phyloP scores from a whole-genome alignment of 371 early-diverging fungal species.

The Mucor sp. region DNA sequence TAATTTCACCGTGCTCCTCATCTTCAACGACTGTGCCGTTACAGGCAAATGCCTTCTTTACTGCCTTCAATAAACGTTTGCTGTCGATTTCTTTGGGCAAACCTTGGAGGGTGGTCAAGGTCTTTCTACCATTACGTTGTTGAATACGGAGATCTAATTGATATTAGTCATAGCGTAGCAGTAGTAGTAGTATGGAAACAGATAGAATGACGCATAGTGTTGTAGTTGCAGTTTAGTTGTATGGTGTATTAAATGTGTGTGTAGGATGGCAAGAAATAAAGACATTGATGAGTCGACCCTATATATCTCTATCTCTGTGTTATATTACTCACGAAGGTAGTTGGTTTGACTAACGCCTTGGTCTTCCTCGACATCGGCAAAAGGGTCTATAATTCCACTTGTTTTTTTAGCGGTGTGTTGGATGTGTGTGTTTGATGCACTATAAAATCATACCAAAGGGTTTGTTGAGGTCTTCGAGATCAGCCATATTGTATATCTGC shows the following conservation, averaged over 20 bases:
- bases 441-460: constrained; percentile 35
- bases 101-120: constrained; percentile 93
- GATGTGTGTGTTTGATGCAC: not conserved
- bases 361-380: constrained; percentile 77
- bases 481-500: constrained; percentile 31
- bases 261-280: not conserved
- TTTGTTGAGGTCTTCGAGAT: constrained; percentile 42
- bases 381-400: constrained; percentile 59
- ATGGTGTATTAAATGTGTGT: not conserved
- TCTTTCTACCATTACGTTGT: constrained; percentile 97
- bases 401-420: constrained; percentile 1
- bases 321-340: constrained; percentile 73
- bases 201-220: not conserved
- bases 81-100: constrained; percentile 83
- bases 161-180: constrained; percentile 17
- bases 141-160: constrained; percentile 90
- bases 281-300: constrained; percentile 13
- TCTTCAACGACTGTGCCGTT: constrained; percentile 94
- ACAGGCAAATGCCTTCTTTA: constrained; percentile 96
- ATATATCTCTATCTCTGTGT: not conserved
- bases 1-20: constrained; percentile 86
- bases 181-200: not conserved
- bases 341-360: constrained; percentile 47
- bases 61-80: constrained; percentile 88
- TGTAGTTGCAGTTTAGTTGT: not conserved